Percentiles rank a stretch among this genome's conserved stretches.
Evolutionary conservation across 306 rosid species (phyloP).

Genomic region (Rosa chinensis): DNA sequence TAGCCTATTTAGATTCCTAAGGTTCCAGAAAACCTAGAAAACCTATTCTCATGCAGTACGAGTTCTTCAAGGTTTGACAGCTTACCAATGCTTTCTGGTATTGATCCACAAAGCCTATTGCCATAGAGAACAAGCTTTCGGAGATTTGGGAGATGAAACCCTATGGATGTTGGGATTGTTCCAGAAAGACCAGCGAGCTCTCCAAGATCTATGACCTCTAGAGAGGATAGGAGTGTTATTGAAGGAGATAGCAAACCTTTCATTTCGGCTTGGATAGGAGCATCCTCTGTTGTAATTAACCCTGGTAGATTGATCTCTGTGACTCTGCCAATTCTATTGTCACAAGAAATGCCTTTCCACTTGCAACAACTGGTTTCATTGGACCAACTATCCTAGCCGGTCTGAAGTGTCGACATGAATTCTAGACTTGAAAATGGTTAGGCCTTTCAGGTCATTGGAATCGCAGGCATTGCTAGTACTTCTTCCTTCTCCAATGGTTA

Average conservation of each 20-base stretch:
- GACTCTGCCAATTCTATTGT: slow-evolving; percentile 52
- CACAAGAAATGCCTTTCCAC: slow-evolving; percentile 70
- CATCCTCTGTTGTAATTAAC: slow-evolving; percentile 41
- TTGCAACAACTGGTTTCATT: slow-evolving; percentile 46
- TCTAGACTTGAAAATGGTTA: slow-evolving; percentile 56
- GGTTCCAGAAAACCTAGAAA: slow-evolving; percentile 54
- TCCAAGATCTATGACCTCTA: slow-evolving; percentile 60
- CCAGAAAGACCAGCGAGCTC: slow-evolving; percentile 57
- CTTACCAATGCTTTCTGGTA: slow-evolving; percentile 65
- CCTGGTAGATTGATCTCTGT: slow-evolving; percentile 56
- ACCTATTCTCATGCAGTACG: slow-evolving; percentile 43
- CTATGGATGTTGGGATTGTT: slow-evolving; percentile 49
- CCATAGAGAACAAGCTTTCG: slow-evolving; percentile 51
- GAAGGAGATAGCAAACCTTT: slow-evolving; percentile 52
- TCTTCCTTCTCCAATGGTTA: slow-evolving; percentile 18
- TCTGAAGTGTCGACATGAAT: slow-evolving; percentile 59
- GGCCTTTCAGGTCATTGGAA: slow-evolving; percentile 52
- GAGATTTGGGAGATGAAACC: slow-evolving; percentile 40
- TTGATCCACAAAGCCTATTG: slow-evolving; percentile 57
- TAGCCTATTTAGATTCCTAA: slow-evolving; percentile 37
- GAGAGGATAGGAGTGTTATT: slow-evolving; percentile 52
- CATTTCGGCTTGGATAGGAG: slow-evolving; percentile 51
- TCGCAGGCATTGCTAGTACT: slow-evolving; percentile 34
- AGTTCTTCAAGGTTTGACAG: slow-evolving; percentile 60
- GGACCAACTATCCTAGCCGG: slow-evolving; percentile 50